Evolutionary conservation across 2,329 filamentous ascomycete genomes (phyloP).

Genomic region (Calonectria ilicicola): DNA sequence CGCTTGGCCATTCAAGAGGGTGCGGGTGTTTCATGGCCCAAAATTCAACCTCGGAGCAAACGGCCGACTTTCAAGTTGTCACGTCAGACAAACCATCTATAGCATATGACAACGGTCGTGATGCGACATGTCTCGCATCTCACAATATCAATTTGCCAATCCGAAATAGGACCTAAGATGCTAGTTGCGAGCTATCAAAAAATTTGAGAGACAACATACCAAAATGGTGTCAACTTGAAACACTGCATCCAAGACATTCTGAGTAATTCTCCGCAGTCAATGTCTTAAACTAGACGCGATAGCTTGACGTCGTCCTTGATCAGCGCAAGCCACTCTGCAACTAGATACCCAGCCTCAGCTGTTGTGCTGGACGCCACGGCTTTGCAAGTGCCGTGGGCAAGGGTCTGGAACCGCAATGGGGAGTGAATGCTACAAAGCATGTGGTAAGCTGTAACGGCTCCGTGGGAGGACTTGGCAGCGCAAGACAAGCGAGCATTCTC

Average conservation of each 20-base stretch:
- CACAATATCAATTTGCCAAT: slow-evolving; percentile 6
- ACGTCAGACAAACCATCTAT: background rate
- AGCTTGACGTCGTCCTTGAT: background rate
- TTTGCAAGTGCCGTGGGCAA: background rate
- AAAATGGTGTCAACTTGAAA: slow-evolving; percentile 29
- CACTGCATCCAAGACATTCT: slow-evolving; percentile 1
- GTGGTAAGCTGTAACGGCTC: slow-evolving; percentile 8
- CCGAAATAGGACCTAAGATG: background rate
- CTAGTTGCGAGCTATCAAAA: slow-evolving; percentile 12
- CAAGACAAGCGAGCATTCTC: slow-evolving; percentile 8
- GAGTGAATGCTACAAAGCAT: background rate
- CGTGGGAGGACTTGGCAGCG: slow-evolving; percentile 2
- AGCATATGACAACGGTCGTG: slow-evolving; percentile 1
- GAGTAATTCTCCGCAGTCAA: slow-evolving; percentile 17
- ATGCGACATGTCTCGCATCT: slow-evolving; percentile 25
- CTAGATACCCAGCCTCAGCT: slow-evolving; percentile 11
- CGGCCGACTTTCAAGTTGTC: background rate
- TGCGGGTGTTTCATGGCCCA: background rate
- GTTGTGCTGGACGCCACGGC: background rate
- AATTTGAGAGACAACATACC: slow-evolving; percentile 32
- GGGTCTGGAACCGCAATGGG: background rate
- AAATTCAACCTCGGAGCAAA: background rate
- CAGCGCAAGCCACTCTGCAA: slow-evolving; percentile 7
- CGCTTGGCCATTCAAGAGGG: background rate
- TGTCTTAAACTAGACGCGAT: background rate